A percentile compares a stretch with the other conserved stretches of the same genome.
These are phyloP conservation scores for Xylaria sp. DNA, from an alignment of 2,329 filamentous ascomycete species.

Conservation along the genomic window DNA sequence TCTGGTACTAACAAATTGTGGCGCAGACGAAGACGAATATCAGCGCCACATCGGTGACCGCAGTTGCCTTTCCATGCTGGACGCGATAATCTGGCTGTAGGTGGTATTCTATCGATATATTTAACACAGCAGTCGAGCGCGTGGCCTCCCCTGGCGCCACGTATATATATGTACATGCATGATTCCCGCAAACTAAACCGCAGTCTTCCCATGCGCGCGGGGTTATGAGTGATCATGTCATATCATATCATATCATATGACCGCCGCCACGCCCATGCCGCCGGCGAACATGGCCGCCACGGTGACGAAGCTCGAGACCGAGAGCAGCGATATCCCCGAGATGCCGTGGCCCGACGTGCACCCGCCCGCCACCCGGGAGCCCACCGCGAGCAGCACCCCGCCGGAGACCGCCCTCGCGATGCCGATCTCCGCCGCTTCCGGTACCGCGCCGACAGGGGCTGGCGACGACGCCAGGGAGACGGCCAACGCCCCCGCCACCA, in stretches of 20 bases:
- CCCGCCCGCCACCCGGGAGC: conserved; percentile 64
- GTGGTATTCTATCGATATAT: background rate
- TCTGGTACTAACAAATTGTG: background rate
- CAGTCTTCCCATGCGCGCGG: background rate
- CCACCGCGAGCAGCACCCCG: conserved; percentile 61
- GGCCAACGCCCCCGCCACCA: conserved; percentile 50
- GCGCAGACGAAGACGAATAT: no score
- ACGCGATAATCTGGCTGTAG: no score
- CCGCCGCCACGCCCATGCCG: conserved; percentile 42
- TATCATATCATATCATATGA: conserved; percentile 10
- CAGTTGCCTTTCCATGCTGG: background rate
- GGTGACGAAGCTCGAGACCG: conserved; percentile 63
- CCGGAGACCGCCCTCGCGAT: conserved; percentile 51
- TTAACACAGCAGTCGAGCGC: no score
- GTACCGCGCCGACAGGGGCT: conserved; percentile 29
- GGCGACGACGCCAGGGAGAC: conserved; percentile 40
- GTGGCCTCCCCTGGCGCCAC: no score
- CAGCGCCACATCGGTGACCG: background rate
- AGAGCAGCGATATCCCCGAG: conserved; percentile 66
- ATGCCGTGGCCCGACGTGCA: conserved; percentile 73
- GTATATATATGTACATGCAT: no score
- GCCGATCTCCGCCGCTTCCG: conserved; percentile 21
- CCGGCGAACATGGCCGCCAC: conserved; percentile 60
- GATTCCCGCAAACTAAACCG: background rate
- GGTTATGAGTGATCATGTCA: background rate